These are phyloP conservation scores for Sugiyamaella paludigena DNA, from an alignment of 1,139 yeast genomes.

Conservation along the genomic window DNA sequence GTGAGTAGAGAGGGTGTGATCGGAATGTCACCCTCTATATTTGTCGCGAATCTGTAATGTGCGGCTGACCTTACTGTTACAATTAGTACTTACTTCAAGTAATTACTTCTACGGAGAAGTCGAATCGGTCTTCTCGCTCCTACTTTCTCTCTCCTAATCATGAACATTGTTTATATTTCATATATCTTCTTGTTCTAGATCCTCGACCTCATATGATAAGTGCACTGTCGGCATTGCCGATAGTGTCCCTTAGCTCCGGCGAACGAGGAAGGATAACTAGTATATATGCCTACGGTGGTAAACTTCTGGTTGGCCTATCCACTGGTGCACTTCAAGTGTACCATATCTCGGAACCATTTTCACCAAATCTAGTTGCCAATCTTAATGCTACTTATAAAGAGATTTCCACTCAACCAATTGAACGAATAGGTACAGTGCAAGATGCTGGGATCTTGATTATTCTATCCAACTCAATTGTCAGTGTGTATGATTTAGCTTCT, in stretches of 20 bases:
- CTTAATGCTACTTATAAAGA: conserved; percentile 20
- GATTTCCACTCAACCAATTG: conserved; percentile 29
- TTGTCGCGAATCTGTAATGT: too few relatives aligned
- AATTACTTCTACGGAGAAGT: too few relatives aligned
- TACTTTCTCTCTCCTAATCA: too few relatives aligned
- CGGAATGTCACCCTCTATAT: too few relatives aligned
- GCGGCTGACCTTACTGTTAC: too few relatives aligned
- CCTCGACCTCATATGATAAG: conserved; percentile 6
- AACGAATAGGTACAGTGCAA: conserved; percentile 36
- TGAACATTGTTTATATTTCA: too few relatives aligned
- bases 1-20: too few relatives aligned
- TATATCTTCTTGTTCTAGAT: not conserved
- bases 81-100: too few relatives aligned
- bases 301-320: conserved; percentile 29
- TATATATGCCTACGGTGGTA: conserved; percentile 29
- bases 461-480: conserved; percentile 36
- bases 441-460: conserved; percentile 39
- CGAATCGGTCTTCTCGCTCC: too few relatives aligned
- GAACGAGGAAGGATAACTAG: conserved; percentile 4
- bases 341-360: conserved; percentile 28
- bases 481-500: conserved; percentile 37
- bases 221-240: conserved; percentile 14
- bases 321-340: conserved; percentile 30
- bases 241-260: conserved; percentile 5
- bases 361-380: conserved; percentile 20